Percentiles rank a stretch among this genome's conserved stretches.
These are phyloP conservation scores for Edhazardia aedis DNA, from an alignment of 371 early-diverging fungal genomes.

Conservation along the genomic window DNA sequence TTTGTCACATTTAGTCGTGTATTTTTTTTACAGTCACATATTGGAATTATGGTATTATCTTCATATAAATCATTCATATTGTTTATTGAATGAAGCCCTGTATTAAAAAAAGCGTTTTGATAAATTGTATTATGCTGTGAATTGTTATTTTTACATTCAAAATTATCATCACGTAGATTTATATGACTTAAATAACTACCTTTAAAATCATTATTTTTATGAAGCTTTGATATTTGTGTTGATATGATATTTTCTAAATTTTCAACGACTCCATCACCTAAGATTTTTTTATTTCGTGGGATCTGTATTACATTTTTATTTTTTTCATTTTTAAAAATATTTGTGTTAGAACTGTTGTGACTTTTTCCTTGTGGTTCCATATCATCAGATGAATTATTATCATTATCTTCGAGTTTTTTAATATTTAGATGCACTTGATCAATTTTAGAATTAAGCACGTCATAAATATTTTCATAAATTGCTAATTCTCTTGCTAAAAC, in stretches of 20 bases:
- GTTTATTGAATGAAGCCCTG: conserved; percentile 12
- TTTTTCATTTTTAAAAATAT: no score
- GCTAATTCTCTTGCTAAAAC: conserved; percentile 34
- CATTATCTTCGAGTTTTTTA: conserved; percentile 4
- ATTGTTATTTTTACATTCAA: conserved; percentile 9
- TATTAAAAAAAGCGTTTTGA: conserved; percentile 3
- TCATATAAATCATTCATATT: conserved; percentile 3
- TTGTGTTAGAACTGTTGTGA: no score
- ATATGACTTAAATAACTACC: neutral
- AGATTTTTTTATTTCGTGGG: no score
- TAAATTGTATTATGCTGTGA: conserved; percentile 16
- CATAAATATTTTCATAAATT: conserved; percentile 31
- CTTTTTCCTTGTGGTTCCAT: no score
- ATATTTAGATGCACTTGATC: conserved; percentile 19
- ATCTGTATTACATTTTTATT: no score
- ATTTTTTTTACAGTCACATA: conserved; percentile 49
- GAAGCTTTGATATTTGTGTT: no score
- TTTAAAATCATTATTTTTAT: no score
- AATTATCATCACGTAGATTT: conserved; percentile 1
- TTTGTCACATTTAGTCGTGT: conserved; percentile 42
- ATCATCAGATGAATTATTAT: no score
- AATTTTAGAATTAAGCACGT: conserved; percentile 51
- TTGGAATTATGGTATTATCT: conserved; percentile 24
- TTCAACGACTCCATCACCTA: no score
- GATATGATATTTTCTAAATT: no score